Base-by-base conservation (phyloP, 2,329 filamentous ascomycete species). In the Chaetomium sp. region DNA sequence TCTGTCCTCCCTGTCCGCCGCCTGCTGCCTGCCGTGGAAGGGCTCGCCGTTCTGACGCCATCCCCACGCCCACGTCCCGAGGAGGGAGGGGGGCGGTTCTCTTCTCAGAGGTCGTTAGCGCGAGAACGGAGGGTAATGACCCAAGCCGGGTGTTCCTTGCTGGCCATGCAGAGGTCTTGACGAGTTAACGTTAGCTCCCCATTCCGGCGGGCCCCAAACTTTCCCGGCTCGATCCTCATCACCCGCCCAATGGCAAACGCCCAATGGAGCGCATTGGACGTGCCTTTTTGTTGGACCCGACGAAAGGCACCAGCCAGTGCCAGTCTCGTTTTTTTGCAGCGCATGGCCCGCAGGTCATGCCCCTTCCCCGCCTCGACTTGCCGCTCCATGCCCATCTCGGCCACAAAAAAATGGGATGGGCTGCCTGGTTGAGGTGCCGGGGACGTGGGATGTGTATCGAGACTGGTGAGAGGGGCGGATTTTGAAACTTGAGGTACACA, bases 271-370 rank as follows among this genome's bases (percentile, higher is more conserved):
- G 40, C 38, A 51, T 52, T 53, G 47, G 45, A 14, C 19, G 19
- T 27, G 19, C 19, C 33, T 12, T 56, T 49, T 56, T 49, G 59
- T 54, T 57, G 59, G 56, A 52, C 46, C 46, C 56, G 52, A 27
- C 19, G 46, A 46, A 59, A 52, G 57, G 49, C 55, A 44, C 54
- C 50, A 27, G 19, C 19, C 19, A 27, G 19, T 27, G 19, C 19
- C 19, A 27, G 19, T 27, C 19, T 27, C 19, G 19, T 27, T 27
- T 27, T 27, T 27, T 27, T 27, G 19, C 19, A 27, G 19, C 19
- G 19, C 19, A 27, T 27, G 66, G 60, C 53, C 57, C 46, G 55
- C 57, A 65, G 61, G 66, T 66, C 65, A 67, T 65, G 60, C 62
- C 59, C 59, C 59, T 64, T 55, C 62, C 60, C 64, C 62, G 48